A percentile compares a stretch with the other conserved stretches of the same genome.
These are phyloP conservation scores for Nothophytophthora sp. DNA, from an alignment of 352 stramenopile species.

Conservation along the genomic window DNA sequence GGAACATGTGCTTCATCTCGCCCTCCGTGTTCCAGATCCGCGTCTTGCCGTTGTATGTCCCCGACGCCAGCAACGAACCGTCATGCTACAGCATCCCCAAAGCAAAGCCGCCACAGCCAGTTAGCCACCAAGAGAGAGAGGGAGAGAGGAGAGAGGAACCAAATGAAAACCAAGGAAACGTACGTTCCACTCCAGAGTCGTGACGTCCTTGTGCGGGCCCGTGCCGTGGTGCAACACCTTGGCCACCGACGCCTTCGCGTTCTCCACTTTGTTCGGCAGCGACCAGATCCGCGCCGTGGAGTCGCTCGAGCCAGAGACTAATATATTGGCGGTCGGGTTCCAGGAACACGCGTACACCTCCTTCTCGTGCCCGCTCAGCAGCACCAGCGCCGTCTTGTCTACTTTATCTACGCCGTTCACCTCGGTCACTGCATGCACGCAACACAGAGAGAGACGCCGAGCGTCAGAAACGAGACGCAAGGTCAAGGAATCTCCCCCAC, in stretches of 20 bases:
- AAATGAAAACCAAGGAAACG: conserved; percentile 17
- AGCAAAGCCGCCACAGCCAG: conserved; percentile 20
- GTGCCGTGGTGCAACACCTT: conserved; percentile 82
- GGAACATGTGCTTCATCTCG: conserved; percentile 83
- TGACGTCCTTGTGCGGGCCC: conserved; percentile 97
- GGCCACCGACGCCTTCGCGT: conserved; percentile 33
- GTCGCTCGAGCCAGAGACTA: conserved; percentile 96
- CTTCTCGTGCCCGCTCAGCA: conserved; percentile 85
- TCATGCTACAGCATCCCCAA: conserved; percentile 54
- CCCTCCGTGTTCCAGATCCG: conserved; percentile 75
- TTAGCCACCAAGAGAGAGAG: background rate
- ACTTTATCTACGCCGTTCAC: conserved; percentile 67
- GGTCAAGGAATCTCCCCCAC: background rate
- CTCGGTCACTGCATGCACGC: conserved; percentile 30
- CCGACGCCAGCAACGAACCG: conserved; percentile 92
- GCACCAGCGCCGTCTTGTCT: conserved; percentile 59
- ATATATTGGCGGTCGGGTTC: conserved; percentile 95
- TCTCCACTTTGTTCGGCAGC: conserved; percentile 75
- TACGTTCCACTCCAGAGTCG: conserved; percentile 97
- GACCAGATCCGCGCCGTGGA: conserved; percentile 95
- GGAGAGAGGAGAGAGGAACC: background rate
- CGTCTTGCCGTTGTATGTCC: conserved; percentile 95
- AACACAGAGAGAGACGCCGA: conserved; percentile 1
- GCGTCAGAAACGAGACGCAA: background rate
- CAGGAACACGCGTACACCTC: conserved; percentile 98